phyloP scores from a whole-genome alignment of 2,329 filamentous ascomycete species.

The Dothiorella sarmentorum region DNA sequence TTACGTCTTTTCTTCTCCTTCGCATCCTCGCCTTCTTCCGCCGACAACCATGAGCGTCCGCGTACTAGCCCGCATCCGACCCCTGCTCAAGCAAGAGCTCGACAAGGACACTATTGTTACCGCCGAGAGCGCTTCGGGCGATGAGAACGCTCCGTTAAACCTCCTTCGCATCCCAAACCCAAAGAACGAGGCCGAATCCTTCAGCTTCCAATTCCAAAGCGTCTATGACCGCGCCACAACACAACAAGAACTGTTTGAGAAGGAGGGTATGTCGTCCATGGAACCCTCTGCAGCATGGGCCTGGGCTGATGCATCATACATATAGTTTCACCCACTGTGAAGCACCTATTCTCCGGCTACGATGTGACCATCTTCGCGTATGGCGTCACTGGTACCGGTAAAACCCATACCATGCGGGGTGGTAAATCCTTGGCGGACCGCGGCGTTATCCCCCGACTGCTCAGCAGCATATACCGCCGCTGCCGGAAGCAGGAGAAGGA shows the following conservation, averaged over 20 bases:
- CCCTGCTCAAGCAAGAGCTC: constrained; percentile 78
- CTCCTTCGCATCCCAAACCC: constrained; percentile 89
- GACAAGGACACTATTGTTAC: constrained; percentile 85
- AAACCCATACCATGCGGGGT: constrained; percentile 94
- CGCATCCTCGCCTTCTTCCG: background rate
- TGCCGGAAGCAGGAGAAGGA: constrained; percentile 85
- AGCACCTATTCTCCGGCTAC: constrained; percentile 85
- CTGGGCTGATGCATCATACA: background rate
- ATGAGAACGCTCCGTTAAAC: constrained; percentile 49
- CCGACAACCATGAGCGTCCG: constrained; percentile 60
- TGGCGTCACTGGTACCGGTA: constrained; percentile 88
- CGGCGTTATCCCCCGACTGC: constrained; percentile 79
- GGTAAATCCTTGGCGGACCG: constrained; percentile 81
- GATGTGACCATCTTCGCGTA: constrained; percentile 91
- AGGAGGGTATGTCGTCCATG: constrained; percentile 64
- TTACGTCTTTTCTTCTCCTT: constrained; percentile 14
- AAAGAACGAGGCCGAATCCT: constrained; percentile 87
- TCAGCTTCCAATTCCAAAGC: constrained; percentile 90
- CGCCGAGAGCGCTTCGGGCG: constrained; percentile 44
- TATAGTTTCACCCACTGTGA: constrained; percentile 83
- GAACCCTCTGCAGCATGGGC: background rate
- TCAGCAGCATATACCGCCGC: constrained; percentile 81
- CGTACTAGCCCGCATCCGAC: constrained; percentile 87
- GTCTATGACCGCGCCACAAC: constrained; percentile 79
- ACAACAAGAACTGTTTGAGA: constrained; percentile 84